Percentiles rank a stretch among this genome's conserved stretches.
These are phyloP conservation scores for Aspergillus arachidicola DNA, from an alignment of 2,329 filamentous ascomycete species.

Conservation along the genomic window DNA sequence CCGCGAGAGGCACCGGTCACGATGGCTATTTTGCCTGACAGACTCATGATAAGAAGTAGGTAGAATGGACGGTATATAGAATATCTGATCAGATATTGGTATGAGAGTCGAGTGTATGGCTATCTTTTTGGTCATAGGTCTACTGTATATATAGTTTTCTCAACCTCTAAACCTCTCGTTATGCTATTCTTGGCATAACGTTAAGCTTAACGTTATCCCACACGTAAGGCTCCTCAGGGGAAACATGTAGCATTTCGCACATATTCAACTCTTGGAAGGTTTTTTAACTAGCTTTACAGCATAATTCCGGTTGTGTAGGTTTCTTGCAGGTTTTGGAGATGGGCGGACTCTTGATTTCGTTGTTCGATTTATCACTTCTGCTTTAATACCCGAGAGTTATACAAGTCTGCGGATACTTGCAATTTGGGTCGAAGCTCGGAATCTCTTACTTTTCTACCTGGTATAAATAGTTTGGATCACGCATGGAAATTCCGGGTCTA, in stretches of 20 bases:
- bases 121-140: background rate
- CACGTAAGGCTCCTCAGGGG: background rate
- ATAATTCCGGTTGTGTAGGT: background rate
- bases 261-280: background rate
- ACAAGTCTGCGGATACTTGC: background rate
- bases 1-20: slow-evolving; percentile 9
- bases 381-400: background rate
- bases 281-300: background rate
- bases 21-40: slow-evolving; percentile 3
- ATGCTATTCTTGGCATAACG: background rate
- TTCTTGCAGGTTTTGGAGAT: background rate
- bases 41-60: slow-evolving; percentile 11
- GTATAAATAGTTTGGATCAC: background rate
- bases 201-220: background rate
- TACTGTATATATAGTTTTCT: background rate
- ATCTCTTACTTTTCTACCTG: background rate
- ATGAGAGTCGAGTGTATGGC: background rate
- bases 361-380: background rate
- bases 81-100: background rate
- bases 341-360: background rate
- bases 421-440: background rate
- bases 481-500: background rate
- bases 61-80: no score
- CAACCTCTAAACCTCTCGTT: background rate
- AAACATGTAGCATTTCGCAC: background rate